Base-by-base conservation (phyloP, 441 rosid genomes). In the Raphanus hybrid region DNA sequence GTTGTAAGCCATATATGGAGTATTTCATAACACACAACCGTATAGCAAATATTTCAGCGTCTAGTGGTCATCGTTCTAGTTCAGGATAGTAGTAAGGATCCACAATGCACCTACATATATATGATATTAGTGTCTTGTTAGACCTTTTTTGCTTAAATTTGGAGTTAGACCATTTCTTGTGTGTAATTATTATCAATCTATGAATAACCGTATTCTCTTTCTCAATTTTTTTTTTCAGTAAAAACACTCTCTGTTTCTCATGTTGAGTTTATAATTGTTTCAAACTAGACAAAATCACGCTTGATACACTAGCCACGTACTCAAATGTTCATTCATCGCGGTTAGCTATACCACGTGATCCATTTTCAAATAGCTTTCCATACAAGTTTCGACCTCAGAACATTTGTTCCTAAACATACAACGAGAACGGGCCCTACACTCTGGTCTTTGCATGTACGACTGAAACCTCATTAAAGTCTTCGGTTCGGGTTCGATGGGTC, bases 381-480 rank as follows among this genome's bases (percentile, higher is more conserved):
- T 26, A 10, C 63, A 58, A 58, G 63, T 58, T 58, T 58, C 65
- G 67, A 71, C 26, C 68, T 45, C 57, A 35, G 48, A 77, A 78
- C 68, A 71, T 58, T 23, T 66, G 64, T 77, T 43, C 62, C 8
- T 5, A 10, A 72, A 71, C 15, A 37, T 63, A 41, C 61, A 71
- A 72, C 63, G 74, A 68, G 61, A 67, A 62, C 1, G 32, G 73
- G 12, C 15, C 78, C 78, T 37, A 79, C 67, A 41, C 57, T 64
- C 23, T 64, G 71, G 67, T 74, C 71, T 73, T 69, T 64, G 82
- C 75, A 79, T 74, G 78, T 68, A 78, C 41, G 66, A 61, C 82
- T 68, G 82, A 37, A 55, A 74, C 68, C 26, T 69, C 75, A 16
- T 64, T 79, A 74, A 78, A 78, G 82, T 79, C 78, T 43, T 74